Percentiles rank a stretch among this genome's conserved stretches.
phyloP scores from a whole-genome alignment of 345 rosid genomes.

The Hibiscus tridactylites region DNA sequence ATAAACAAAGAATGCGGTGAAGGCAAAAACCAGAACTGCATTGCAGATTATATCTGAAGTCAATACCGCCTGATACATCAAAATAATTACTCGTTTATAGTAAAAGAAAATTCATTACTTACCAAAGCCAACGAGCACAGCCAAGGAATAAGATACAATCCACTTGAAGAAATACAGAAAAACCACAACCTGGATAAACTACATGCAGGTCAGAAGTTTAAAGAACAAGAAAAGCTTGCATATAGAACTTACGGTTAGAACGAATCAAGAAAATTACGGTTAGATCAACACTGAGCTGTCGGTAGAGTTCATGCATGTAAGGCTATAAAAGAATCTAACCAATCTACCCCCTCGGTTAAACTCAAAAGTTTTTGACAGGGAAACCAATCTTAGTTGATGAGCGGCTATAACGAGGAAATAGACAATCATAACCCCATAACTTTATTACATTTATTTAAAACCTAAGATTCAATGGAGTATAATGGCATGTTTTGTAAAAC shows the following conservation, averaged over 20 bases:
- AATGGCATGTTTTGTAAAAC: not conserved
- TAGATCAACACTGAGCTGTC: not conserved
- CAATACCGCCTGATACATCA: not conserved
- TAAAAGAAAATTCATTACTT: slow-evolving; percentile 8
- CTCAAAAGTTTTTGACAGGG: not conserved
- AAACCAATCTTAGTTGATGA: not conserved
- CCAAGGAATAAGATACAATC: slow-evolving; percentile 29
- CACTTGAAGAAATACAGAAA: slow-evolving; percentile 40
- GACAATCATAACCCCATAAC: not conserved
- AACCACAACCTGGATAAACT: slow-evolving; percentile 32
- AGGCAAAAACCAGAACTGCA: slow-evolving; percentile 61
- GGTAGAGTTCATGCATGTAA: not conserved
- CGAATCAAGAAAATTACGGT: not conserved
- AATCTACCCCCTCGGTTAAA: not conserved
- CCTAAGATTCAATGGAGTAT: not conserved
- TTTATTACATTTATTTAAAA: not conserved
- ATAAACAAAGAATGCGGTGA: slow-evolving; percentile 69
- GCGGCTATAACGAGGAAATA: no score
- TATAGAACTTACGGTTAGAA: not conserved
- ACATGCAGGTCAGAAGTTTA: not conserved
- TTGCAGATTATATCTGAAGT: slow-evolving; percentile 6
- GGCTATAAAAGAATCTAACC: not conserved
- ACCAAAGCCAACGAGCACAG: slow-evolving; percentile 43
- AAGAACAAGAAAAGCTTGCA: not conserved
- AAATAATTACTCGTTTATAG: not conserved